Base-by-base conservation (phyloP, 352 stramenopile species). In the Pythium aphanidermatum region DNA sequence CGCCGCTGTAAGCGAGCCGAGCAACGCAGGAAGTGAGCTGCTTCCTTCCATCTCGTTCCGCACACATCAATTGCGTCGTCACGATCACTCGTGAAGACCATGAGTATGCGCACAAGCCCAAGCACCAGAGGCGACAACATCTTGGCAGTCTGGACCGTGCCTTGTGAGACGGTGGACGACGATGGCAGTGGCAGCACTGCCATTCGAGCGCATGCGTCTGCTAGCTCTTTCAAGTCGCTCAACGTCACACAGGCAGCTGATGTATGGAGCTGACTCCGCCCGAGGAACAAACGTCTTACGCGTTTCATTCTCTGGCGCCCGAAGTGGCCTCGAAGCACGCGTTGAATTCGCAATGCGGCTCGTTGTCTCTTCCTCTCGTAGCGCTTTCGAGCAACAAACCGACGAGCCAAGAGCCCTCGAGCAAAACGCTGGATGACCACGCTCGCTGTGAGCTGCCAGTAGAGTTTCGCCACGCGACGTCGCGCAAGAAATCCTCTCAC, bases 401-500 rank as follows among this genome's bases (percentile, higher is more conserved):
- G 55, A 2, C 79, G 63, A 10, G 78, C 78, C 0, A 89, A 38
- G 43, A 78, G 68, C 0, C 81, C 81, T 4, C 81, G 65, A 19
- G 61, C 56, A 19, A 68, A 46, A 1, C 78, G 68, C 46, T 92
- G 81, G 20, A 92, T 41, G 5, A 76, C 29, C 2, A 89, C 19
- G 0, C 73, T 74, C 3, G 81, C 78, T 12, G 65, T 54, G n/a
- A 68, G 70, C n/a, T 70, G 54, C 64, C 65, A 83, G 47, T 84
- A 92, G 44, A 91, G 43, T 32, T 74, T 76, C 0, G 71, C 72
- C 0, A 89, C 76, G 3, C 70, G 64, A 0, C 78, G 65, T 4
- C 81, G 73, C 0, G 65, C 68, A 11, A 91, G 57, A 24, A 89
- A 92, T 0, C 81, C 81, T 1, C 81, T 75, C 5, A 80, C 61